phyloP scores from a whole-genome alignment of 345 rosid species.

The Moricandia moricandioides region DNA sequence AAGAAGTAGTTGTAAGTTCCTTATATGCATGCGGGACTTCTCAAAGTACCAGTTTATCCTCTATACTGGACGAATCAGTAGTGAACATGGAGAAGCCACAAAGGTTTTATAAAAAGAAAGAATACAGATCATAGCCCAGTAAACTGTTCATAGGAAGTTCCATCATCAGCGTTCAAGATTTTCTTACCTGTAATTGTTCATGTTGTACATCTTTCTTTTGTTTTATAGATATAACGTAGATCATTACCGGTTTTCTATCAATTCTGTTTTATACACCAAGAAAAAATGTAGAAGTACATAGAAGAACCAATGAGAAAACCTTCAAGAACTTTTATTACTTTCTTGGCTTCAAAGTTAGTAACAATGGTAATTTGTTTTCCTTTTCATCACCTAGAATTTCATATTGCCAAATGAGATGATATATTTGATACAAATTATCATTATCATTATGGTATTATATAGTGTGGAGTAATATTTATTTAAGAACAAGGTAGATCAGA shows the following conservation, averaged over 20 bases:
- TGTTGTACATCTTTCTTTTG: constrained; percentile 26
- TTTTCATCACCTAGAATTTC: constrained; percentile 15
- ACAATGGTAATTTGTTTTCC: constrained; percentile 8
- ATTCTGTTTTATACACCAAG: constrained; percentile 15
- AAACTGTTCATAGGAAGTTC: constrained; percentile 27
- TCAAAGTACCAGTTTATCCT: constrained; percentile 15
- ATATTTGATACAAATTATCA: background rate
- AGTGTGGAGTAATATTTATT: background rate
- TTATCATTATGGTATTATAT: background rate
- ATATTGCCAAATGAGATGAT: background rate
- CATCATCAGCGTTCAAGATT: constrained; percentile 17
- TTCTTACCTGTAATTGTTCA: constrained; percentile 24
- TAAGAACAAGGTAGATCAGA: background rate
- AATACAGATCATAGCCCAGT: constrained; percentile 11
- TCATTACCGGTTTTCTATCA: constrained; percentile 3
- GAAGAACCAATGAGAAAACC: constrained; percentile 24
- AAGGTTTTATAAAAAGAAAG: constrained; percentile 20
- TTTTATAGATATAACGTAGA: constrained; percentile 23
- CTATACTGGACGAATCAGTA: constrained; percentile 17
- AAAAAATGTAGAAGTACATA: constrained; percentile 26
- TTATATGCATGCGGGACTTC: constrained; percentile 23
- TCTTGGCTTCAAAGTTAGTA: constrained; percentile 26
- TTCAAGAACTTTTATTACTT: constrained; percentile 20
- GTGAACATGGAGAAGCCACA: constrained; percentile 11
- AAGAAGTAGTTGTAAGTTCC: constrained; percentile 47